phyloP scores from a whole-genome alignment of 345 rosid species.

The Clausena lansium region DNA sequence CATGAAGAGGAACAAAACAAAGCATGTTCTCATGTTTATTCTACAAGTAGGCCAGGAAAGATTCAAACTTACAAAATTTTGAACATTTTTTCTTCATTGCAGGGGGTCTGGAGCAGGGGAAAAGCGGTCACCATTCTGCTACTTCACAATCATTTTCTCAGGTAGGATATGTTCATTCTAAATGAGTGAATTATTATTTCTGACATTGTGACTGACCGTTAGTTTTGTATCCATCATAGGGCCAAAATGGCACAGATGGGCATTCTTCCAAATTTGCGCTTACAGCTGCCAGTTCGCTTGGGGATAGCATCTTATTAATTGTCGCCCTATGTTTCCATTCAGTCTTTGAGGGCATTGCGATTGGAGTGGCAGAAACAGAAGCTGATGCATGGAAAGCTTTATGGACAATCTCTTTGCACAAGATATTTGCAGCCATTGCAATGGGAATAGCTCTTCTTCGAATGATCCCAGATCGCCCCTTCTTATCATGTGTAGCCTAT shows the following conservation, averaged over 20 bases:
- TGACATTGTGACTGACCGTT: neutral
- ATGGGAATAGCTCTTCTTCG: conserved; percentile 88
- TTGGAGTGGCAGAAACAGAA: conserved; percentile 61
- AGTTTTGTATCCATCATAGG: conserved; percentile 14
- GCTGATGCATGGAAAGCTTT: conserved; percentile 76
- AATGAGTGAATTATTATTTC: neutral
- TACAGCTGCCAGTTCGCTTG: conserved; percentile 38
- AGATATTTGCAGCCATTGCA: conserved; percentile 78
- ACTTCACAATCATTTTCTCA: conserved; percentile 14
- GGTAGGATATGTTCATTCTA: conserved; percentile 9
- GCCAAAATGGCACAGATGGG: conserved; percentile 12
- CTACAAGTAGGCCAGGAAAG: neutral
- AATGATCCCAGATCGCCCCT: conserved; percentile 68
- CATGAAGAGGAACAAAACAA: neutral
- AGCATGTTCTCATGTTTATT: neutral
- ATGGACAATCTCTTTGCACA: conserved; percentile 71
- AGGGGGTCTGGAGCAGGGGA: conserved; percentile 29
- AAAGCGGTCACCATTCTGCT: conserved; percentile 15
- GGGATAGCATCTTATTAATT: conserved; percentile 72
- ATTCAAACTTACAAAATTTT: neutral
- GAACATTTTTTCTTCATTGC: neutral
- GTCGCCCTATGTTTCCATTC: conserved; percentile 88
- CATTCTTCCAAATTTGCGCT: conserved; percentile 17
- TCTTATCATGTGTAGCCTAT: conserved; percentile 48
- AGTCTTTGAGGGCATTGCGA: conserved; percentile 80